Evolutionary conservation across 441 rosid species (phyloP), one percentile per base, ranked within the genome.

Genomic region (Pelargonium fulgidum): DNA sequence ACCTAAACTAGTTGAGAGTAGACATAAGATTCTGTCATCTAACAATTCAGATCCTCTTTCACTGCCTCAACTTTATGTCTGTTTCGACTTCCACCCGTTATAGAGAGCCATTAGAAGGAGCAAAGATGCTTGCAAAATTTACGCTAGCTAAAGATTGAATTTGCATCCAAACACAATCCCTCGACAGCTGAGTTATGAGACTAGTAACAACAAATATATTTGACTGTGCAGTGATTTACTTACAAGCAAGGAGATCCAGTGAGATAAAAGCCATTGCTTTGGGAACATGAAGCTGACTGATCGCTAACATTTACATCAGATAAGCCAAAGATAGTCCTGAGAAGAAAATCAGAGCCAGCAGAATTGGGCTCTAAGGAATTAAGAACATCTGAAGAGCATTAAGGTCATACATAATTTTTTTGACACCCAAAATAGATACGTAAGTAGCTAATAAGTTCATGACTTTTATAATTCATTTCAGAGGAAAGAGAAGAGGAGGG

Each of bases 231-330:
- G 64, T 41, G 68, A 63, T 64, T 68, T 74, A 83, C 99, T 90
- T 84, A 94, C 99, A 85, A 78, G 86, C 97, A 91, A 75, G 85
- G 36, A 66, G 96, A 86, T 80, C 83, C 85, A 66, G 22, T 48
- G 36, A 75, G 77, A 72, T 83, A 80, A 71, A 71, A 81, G 33
- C 65, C 81, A 56, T 65, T 76, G 70, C 83, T 68, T 70, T 81
- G 80, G 77, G 70, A 72, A 80, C 91, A 81, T 5, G 76, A 74
- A 29, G 41, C 70, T 75, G 88, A 83, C 56, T 78, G 76, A 73
- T 75, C 66, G 74, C 50, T 76, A 65, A 67, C 69, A 77, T 81
- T 80, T 61, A 61, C 80, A 71, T 65, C 66, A 64, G 81, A 64
- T 63, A 87, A 66, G 75, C 88, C 87, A 81, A 94, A 90, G 61